A percentile compares a stretch with the other conserved stretches of the same genome.
Conservation (phyloP, 805 yeast species). For the Suhomyces sp. region DNA sequence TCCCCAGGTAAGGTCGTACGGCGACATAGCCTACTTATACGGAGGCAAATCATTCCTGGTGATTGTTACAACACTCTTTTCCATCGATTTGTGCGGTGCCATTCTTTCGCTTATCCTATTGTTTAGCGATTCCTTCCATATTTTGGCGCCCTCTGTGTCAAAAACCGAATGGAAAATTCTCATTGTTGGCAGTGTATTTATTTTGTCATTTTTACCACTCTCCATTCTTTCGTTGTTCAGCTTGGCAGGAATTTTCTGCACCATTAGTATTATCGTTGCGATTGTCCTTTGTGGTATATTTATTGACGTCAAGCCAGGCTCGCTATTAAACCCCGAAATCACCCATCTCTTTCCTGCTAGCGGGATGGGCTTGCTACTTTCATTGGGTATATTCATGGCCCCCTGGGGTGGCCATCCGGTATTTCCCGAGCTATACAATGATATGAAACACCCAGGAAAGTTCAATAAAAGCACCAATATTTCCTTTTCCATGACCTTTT, state of each 20-base stretch:
- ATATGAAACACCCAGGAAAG: slow-evolving; percentile 65
- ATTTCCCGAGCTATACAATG: slow-evolving; percentile 68
- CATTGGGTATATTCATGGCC: slow-evolving; percentile 69
- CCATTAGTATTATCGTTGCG: slow-evolving; percentile 58
- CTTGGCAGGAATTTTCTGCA: slow-evolving; percentile 67
- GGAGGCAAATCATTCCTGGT: slow-evolving; percentile 75
- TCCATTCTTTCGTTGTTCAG: slow-evolving; percentile 67
- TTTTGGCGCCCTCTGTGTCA: slow-evolving; percentile 15
- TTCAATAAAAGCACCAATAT: slow-evolving; percentile 51
- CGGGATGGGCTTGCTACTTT: slow-evolving; percentile 50
- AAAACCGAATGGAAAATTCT: slow-evolving; percentile 13
- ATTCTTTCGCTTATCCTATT: slow-evolving; percentile 79
- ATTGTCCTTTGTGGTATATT: slow-evolving; percentile 63
- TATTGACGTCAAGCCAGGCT: slow-evolving; percentile 68
- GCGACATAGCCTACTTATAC: slow-evolving; percentile 84
- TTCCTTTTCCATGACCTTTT: slow-evolving; percentile 59
- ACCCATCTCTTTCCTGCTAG: slow-evolving; percentile 66
- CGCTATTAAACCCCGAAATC: slow-evolving; percentile 59
- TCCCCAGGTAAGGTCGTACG: slow-evolving; percentile 77
- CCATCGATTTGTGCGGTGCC: slow-evolving; percentile 74
- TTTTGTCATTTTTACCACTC: slow-evolving; percentile 68
- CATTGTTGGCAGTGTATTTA: slow-evolving; percentile 38
- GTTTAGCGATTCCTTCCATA: slow-evolving; percentile 77
- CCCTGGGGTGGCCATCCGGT: slow-evolving; percentile 87
- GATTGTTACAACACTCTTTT: slow-evolving; percentile 67